Base-by-base conservation (phyloP, 257 asterid genomes). In the Marsdenia floribunda region DNA sequence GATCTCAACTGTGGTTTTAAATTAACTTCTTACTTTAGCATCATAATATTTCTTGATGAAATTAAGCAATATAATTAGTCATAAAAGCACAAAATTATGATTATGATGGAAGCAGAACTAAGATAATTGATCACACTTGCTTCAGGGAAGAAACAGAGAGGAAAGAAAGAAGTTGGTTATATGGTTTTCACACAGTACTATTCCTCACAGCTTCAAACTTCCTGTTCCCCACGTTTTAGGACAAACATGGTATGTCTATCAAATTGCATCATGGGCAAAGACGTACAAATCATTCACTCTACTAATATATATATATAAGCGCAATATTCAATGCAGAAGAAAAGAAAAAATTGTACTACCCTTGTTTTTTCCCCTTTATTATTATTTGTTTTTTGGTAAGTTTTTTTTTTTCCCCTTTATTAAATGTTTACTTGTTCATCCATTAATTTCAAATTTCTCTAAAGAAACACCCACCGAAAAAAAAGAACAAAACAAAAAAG, bases 231-330 rank as follows among this genome's bases (percentile, higher is more conserved):
- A 37, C 26, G 70, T 35, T 35, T 64, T 35, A 18, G 70, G 70
- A 64, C 70, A 64, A 35, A 19, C 70, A 64, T 64, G 46, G 70
- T 64, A 40, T 35, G 70, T 64, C 38, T 40, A 64, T 60, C 66
- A 60, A 29, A 60, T 60, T 24, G 40, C 66, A 60, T 60, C 3
- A 60, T 64, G 70, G 47, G 70, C 70, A 16, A 64, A 35, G 21
- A 12, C 18, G 70, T 64, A 44, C 38, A 66, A 9, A 66, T 5
- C 71, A 38, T 66, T 18, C 42, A 10, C 29, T 37, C 6, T 66
- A 42, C 8, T 44, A 44, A 44, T 53, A 53, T 18, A 50, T 49
- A 70, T 50, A 50, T 8, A 29, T 22, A 26, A 46, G 47, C 61
- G 33, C 33, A 29, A 29, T 29, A 70, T 49, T 70, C 18, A 70